A percentile compares a stretch with the other conserved stretches of the same genome.
Conservation (phyloP, 73 alveolate species). For the Uronychia setigera region DNA sequence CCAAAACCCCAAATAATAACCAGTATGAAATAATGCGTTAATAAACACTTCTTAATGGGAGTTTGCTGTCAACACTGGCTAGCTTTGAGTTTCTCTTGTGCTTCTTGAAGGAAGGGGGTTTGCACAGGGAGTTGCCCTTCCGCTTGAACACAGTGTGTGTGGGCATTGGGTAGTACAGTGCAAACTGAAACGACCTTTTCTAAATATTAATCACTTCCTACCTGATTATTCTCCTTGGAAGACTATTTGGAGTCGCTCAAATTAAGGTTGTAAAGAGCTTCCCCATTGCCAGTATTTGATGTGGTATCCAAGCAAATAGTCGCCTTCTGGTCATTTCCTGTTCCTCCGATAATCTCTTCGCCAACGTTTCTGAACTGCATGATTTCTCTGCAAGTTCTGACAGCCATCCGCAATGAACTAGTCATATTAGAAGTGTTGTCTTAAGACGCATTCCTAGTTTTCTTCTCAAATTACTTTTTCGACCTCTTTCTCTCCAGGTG, state of each 20-base stretch:
- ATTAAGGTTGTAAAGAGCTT: background rate
- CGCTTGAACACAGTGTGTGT: too few species aligned
- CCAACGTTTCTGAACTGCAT: background rate
- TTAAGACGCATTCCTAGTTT: background rate
- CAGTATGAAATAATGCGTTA: too few species aligned
- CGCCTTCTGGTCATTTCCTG: background rate
- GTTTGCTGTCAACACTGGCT: too few species aligned
- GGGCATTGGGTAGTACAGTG: background rate
- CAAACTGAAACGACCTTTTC: background rate
- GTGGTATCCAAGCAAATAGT: background rate
- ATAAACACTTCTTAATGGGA: too few species aligned
- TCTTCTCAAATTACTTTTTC: background rate
- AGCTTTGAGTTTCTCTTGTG: too few species aligned
- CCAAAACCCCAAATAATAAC: too few species aligned
- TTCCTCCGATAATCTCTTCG: background rate
- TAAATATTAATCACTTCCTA: background rate
- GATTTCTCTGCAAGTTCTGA: background rate
- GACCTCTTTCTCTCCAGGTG: too few species aligned
- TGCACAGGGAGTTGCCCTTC: too few species aligned
- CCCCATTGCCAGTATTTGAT: background rate
- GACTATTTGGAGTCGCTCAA: background rate
- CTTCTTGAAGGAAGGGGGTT: too few species aligned
- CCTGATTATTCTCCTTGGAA: background rate
- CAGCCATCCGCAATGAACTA: background rate
- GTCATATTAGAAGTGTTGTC: background rate